phyloP scores from a whole-genome alignment of 2,329 filamentous ascomycete genomes.

The Fusarium globosum region DNA sequence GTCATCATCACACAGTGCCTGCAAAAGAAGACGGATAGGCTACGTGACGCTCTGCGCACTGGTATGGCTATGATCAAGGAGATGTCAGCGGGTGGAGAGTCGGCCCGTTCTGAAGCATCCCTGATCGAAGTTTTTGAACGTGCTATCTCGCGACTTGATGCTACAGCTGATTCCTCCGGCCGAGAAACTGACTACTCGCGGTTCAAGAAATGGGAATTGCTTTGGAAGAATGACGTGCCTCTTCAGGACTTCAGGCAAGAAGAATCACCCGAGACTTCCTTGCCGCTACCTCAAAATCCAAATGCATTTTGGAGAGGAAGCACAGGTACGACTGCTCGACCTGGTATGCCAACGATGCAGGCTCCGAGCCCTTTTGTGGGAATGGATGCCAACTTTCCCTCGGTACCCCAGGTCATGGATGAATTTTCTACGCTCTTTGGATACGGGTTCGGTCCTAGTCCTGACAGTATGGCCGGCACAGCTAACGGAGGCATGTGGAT shows the following conservation, averaged over 20 bases:
- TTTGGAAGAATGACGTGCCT: slow-evolving; percentile 55
- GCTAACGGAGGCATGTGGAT: slow-evolving; percentile 44
- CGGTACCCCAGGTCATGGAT: slow-evolving; percentile 53
- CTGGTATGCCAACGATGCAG: slow-evolving; percentile 43
- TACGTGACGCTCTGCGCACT: slow-evolving; percentile 59
- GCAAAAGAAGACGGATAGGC: slow-evolving; percentile 51
- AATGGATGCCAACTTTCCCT: slow-evolving; percentile 52
- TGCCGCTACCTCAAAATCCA: slow-evolving; percentile 40
- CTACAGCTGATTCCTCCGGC: slow-evolving; percentile 52
- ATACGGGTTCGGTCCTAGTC: slow-evolving; percentile 47
- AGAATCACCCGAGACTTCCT: slow-evolving; percentile 36
- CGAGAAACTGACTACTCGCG: slow-evolving; percentile 62
- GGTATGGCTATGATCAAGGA: slow-evolving; percentile 63
- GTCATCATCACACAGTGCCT: slow-evolving; percentile 57
- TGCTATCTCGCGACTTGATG: slow-evolving; percentile 58
- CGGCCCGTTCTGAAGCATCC: slow-evolving; percentile 63
- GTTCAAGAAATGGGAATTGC: slow-evolving; percentile 64
- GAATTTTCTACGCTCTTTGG: slow-evolving; percentile 51
- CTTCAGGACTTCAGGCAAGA: slow-evolving; percentile 44
- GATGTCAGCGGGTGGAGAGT: slow-evolving; percentile 64
- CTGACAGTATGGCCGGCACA: slow-evolving; percentile 44
- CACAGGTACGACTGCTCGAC: slow-evolving; percentile 36
- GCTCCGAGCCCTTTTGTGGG: slow-evolving; percentile 51
- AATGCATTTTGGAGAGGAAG: slow-evolving; percentile 39
- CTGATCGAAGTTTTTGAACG: slow-evolving; percentile 64